phyloP scores from a whole-genome alignment of 306 rosid species.

The Inga oerstediana region DNA sequence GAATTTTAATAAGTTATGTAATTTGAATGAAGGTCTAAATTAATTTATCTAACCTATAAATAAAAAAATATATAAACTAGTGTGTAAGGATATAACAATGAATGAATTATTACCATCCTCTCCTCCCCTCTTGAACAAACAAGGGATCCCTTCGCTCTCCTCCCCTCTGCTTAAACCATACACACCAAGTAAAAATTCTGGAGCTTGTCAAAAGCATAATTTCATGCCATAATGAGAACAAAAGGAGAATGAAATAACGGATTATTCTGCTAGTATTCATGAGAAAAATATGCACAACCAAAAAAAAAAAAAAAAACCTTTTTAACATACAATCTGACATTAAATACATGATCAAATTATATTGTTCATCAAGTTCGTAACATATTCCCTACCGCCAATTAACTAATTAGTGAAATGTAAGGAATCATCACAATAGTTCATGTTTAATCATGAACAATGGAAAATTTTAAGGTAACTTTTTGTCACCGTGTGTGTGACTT shows the following conservation, averaged over 20 bases:
- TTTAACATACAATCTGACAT: neutral
- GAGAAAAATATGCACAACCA: neutral
- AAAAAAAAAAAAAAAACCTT: too few relatives aligned
- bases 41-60: too few relatives aligned
- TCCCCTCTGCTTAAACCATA: too few relatives aligned
- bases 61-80: too few relatives aligned
- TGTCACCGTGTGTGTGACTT: conserved; percentile 7
- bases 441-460: conserved; percentile 11
- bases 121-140: too few relatives aligned
- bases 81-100: too few relatives aligned
- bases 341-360: conserved; percentile 5
- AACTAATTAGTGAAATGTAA: neutral
- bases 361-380: neutral
- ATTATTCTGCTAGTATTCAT: neutral
- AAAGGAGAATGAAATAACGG: neutral
- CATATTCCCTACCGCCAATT: neutral
- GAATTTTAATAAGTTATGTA: too few relatives aligned
- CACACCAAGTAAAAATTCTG: neutral
- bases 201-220: neutral
- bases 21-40: too few relatives aligned
- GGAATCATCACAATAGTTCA: neutral
- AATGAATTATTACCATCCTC: too few relatives aligned
- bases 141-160: too few relatives aligned
- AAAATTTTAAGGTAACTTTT: conserved; percentile 10
- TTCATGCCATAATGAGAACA: neutral